A percentile compares a stretch with the other conserved stretches of the same genome.
phyloP scores from a whole-genome alignment of 345 rosid species.

The Salix viminalis region DNA sequence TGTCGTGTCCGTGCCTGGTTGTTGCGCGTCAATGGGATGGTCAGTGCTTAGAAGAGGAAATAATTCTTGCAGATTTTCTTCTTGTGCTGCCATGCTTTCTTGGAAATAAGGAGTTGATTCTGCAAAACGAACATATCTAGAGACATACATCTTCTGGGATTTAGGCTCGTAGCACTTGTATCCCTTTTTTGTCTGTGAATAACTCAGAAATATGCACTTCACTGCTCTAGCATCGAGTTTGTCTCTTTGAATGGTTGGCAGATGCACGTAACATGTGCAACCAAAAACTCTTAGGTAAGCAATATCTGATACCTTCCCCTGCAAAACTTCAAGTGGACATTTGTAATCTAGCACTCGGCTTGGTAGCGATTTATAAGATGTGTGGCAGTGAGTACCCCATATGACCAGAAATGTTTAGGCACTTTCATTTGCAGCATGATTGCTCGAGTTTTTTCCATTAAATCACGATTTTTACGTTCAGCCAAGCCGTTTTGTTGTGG shows the following conservation, averaged over 20 bases:
- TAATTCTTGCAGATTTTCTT: accelerated
- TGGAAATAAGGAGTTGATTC: too few relatives aligned
- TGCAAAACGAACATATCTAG: not conserved
- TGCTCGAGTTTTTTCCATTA: not conserved
- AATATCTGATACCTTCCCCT: accelerated
- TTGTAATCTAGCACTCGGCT: not conserved
- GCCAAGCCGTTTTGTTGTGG: not conserved
- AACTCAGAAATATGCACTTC: not conserved
- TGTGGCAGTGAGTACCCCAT: not conserved
- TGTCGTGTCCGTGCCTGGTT: too few relatives aligned
- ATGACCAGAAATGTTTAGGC: not conserved
- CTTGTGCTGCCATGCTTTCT: too few relatives aligned
- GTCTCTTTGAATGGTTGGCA: not conserved
- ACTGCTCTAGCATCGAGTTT: not conserved
- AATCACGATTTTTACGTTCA: not conserved
- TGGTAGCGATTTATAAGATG: not conserved
- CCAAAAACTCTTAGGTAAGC: not conserved
- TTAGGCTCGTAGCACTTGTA: too few relatives aligned
- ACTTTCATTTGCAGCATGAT: conserved; percentile 1
- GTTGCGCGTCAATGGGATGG: too few relatives aligned
- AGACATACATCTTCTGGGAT: not conserved
- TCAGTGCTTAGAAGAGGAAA: too few relatives aligned
- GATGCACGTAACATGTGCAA: not conserved
- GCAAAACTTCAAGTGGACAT: not conserved
- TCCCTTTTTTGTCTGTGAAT: too few relatives aligned